Conservation (phyloP, 164 flowering plant genomes). For the grape (Vitis vinifera) region DNA sequence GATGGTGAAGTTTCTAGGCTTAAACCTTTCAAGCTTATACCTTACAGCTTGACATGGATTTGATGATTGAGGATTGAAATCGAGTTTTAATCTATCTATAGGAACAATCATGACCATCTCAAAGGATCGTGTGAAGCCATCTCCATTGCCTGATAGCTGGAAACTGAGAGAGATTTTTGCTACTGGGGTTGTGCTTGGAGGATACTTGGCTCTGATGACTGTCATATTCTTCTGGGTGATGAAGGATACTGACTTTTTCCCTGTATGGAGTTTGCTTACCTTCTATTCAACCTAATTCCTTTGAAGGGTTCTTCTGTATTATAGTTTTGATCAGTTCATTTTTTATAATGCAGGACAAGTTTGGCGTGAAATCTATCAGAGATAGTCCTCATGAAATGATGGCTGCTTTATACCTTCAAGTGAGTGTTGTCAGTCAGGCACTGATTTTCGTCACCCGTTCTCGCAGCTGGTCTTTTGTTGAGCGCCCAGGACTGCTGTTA, state of each 20-base stretch:
- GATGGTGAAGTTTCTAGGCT: conserved; percentile 52
- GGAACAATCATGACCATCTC: conserved; percentile 99
- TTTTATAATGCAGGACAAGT: conserved; percentile 51
- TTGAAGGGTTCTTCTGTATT: neutral
- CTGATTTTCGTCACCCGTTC: conserved; percentile 93
- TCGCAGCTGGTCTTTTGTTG: conserved; percentile 86
- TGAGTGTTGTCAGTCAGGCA: conserved; percentile 95
- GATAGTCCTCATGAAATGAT: conserved; percentile 55
- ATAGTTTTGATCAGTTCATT: neutral
- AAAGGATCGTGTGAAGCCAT: conserved; percentile 95
- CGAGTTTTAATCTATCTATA: conserved; percentile 10
- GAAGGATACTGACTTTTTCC: conserved; percentile 72
- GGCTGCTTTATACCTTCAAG: conserved; percentile 93
- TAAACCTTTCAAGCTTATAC: no score
- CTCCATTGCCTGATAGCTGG: conserved; percentile 98
- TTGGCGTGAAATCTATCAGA: conserved; percentile 49
- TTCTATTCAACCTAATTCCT: no score
- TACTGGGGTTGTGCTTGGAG: conserved; percentile 89
- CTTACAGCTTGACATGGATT: no score
- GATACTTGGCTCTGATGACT: conserved; percentile 89
- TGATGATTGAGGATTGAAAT: conserved; percentile 6
- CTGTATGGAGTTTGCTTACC: conserved; percentile 40
- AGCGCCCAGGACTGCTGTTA: conserved; percentile 84
- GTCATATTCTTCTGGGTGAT: conserved; percentile 88
- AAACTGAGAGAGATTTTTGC: conserved; percentile 91